Conservation (phyloP, 176 grass and related monocot genomes). For the Ampelocalamus luodianensis region DNA sequence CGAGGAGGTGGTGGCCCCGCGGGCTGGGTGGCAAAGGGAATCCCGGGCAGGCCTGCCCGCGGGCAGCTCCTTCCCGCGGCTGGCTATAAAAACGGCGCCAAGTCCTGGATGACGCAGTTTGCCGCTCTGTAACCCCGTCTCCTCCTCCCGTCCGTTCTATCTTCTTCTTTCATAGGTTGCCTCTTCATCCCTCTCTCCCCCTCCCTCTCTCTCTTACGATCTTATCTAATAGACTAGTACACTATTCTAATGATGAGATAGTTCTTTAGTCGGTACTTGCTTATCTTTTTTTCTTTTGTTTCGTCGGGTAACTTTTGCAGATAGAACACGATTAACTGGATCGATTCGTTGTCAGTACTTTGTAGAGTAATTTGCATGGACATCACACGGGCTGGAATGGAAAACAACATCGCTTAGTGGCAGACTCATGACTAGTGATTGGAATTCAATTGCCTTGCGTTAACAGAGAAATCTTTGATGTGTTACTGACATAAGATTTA, state of each 20-base stretch:
- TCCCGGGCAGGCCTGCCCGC: constrained; percentile 47
- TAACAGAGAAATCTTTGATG: not conserved
- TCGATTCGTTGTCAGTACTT: not conserved
- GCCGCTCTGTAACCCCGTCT: constrained; percentile 9
- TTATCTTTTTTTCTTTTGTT: not conserved
- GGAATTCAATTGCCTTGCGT: not conserved
- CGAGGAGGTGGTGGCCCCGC: not conserved
- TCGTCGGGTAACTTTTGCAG: not conserved
- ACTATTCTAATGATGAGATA: not conserved
- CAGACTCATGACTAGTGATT: not conserved
- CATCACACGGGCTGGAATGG: not conserved
- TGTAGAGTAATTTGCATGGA: too few relatives aligned
- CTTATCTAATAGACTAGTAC: not conserved
- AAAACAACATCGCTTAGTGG: not conserved
- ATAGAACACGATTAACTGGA: not conserved
- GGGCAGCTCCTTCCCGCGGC: not conserved
- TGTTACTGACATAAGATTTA: not conserved
- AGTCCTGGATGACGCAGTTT: constrained; percentile 40
- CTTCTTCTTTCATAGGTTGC: not conserved
- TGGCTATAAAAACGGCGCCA: constrained; percentile 40
- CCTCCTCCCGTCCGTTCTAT: not conserved
- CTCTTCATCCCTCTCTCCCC: not conserved
- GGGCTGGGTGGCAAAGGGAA: not conserved
- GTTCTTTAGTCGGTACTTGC: not conserved
- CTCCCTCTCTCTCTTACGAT: not conserved